Evolutionary conservation across 2,329 filamentous ascomycete genomes (phyloP).

Genomic region (Clarireedia monteithiana): DNA sequence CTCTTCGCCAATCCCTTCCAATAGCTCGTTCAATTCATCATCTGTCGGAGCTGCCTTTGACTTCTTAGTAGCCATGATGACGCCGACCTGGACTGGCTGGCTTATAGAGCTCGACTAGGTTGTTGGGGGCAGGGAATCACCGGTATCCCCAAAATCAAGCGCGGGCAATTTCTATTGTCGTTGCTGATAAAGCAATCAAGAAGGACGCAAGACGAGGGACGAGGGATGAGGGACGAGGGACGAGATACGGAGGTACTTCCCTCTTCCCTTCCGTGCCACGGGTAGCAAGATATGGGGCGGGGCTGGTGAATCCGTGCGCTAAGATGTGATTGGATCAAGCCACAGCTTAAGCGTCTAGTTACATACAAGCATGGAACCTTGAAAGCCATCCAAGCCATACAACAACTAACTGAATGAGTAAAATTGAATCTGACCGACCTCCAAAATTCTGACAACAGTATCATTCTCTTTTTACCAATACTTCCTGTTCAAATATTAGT

Average conservation of each 20-base stretch:
- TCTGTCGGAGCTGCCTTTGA: slow-evolving; percentile 47
- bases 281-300: neutral
- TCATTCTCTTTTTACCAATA: neutral
- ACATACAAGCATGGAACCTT: neutral
- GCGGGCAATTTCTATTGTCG: neutral
- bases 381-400: neutral
- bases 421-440: slow-evolving; percentile 9
- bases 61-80: slow-evolving; percentile 53
- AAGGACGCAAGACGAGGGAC: no score
- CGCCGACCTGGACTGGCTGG: neutral
- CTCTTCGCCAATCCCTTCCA: slow-evolving; percentile 53
- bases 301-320: neutral
- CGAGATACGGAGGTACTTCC: neutral
- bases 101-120: no score
- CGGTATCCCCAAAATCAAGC: no score
- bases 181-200: neutral
- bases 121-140: no score
- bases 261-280: neutral
- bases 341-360: neutral
- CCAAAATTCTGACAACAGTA: slow-evolving; percentile 1
- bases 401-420: slow-evolving; percentile 2
- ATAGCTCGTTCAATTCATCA: slow-evolving; percentile 58
- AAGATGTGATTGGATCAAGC: slow-evolving; percentile 8
- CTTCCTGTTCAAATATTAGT: no score
- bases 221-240: no score